Percentiles rank a stretch among this genome's conserved stretches.
Conservation (phyloP, 83 land plant genomes). For the Picea abies region DNA sequence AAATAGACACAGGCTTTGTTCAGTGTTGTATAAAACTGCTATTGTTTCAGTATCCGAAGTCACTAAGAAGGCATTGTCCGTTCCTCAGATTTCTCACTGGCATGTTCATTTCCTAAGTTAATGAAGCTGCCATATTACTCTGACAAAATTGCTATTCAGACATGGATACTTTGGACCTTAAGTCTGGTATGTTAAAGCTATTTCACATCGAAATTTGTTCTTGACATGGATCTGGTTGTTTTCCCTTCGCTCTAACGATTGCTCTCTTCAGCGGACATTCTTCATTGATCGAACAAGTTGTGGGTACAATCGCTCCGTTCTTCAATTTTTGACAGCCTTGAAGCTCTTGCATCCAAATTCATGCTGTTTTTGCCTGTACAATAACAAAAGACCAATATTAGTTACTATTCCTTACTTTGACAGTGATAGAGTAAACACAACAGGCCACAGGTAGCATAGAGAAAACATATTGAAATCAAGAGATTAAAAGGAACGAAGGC, state of each 20-base stretch:
- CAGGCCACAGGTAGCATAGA: background rate
- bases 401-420: background rate
- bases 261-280: background rate
- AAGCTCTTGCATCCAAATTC: background rate
- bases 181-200: too few species aligned
- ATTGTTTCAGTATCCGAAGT: too few species aligned
- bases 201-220: background rate
- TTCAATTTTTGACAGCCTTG: background rate
- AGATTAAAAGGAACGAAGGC: background rate
- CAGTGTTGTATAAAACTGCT: too few species aligned
- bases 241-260: background rate
- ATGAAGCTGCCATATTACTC: too few species aligned
- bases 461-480: background rate
- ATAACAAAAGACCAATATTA: background rate
- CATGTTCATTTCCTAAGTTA: too few species aligned
- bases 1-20: too few species aligned
- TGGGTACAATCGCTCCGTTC: background rate
- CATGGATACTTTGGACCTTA: too few species aligned
- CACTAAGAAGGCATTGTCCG: too few species aligned
- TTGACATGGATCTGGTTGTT: conserved; percentile 8
- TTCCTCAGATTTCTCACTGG: too few species aligned
- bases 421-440: background rate
- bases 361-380: background rate
- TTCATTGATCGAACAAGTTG: background rate
- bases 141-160: too few species aligned